Conservation (phyloP, 108 stramenopile genomes). For the Cyclotella sp. region DNA sequence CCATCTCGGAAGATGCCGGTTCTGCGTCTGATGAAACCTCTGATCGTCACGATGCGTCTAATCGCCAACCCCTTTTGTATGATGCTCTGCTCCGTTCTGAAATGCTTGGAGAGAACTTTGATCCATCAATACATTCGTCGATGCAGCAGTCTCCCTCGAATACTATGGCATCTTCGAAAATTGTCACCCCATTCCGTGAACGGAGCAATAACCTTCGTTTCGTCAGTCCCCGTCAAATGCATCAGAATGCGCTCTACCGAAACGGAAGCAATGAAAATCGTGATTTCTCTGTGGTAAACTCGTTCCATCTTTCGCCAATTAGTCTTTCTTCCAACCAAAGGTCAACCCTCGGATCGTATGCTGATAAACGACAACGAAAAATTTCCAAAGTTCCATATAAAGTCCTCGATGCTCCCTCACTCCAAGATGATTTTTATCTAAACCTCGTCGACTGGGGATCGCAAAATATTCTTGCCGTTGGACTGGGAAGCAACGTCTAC, state of each 20-base stretch:
- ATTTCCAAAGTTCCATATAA: conserved; percentile 96
- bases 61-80: conserved; percentile 62
- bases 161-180: conserved; percentile 1
- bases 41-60: conserved; percentile 41
- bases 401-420: conserved; percentile 97
- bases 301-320: conserved; percentile 77
- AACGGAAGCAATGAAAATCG: conserved; percentile 17
- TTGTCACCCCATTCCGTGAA: conserved; percentile 60
- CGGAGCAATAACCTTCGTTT: conserved; percentile 69
- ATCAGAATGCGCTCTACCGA: conserved; percentile 56
- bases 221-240: conserved; percentile 68
- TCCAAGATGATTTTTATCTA: conserved; percentile 99
- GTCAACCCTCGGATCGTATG: conserved; percentile 66
- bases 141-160: neutral
- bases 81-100: conserved; percentile 83
- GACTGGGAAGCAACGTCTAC: conserved; percentile 92
- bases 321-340: conserved; percentile 68
- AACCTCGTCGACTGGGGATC: conserved; percentile 98
- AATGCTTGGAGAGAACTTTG: conserved; percentile 83
- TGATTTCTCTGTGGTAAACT: conserved; percentile 66
- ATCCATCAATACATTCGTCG: conserved; percentile 39
- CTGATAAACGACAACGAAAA: conserved; percentile 66
- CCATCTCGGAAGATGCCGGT: conserved; percentile 29
- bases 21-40: conserved; percentile 9
- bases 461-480: conserved; percentile 97